A percentile compares a stretch with the other conserved stretches of the same genome.
Conservation (phyloP, 768 basidiomycete genomes). For the Suillus plorans region DNA sequence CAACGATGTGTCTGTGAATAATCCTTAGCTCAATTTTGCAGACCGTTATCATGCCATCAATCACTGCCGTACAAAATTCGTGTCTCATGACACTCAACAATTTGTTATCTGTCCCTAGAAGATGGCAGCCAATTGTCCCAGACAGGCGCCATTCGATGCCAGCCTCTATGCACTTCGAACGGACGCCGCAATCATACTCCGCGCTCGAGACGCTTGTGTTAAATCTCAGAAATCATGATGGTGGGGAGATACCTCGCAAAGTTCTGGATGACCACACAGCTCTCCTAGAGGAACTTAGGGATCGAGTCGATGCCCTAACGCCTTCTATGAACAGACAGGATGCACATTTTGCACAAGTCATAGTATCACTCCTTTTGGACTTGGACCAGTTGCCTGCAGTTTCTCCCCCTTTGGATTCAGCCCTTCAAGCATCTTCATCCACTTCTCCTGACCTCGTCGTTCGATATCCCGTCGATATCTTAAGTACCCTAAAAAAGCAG, state of each 20-base stretch:
- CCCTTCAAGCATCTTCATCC: slow-evolving; percentile 14
- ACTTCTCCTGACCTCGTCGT: slow-evolving; percentile 12
- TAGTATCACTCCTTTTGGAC: slow-evolving; percentile 68
- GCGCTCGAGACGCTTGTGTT: slow-evolving; percentile 62
- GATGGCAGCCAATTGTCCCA: slow-evolving; percentile 4
- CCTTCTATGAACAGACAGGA: slow-evolving; percentile 48
- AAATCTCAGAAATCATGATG: slow-evolving; percentile 55
- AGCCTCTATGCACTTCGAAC: slow-evolving; percentile 25
- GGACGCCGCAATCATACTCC: slow-evolving; percentile 33
- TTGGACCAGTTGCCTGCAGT: slow-evolving; percentile 57
- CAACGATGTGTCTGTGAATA: background rate
- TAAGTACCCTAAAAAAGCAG: slow-evolving; percentile 64
- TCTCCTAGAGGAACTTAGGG: slow-evolving; percentile 59
- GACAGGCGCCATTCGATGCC: slow-evolving; percentile 16
- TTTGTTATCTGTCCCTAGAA: slow-evolving; percentile 52
- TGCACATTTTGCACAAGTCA: slow-evolving; percentile 61
- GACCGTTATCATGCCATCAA: slow-evolving; percentile 70
- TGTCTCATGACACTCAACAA: slow-evolving; percentile 74
- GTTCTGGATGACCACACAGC: slow-evolving; percentile 43
- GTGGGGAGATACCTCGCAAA: slow-evolving; percentile 39
- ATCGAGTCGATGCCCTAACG: slow-evolving; percentile 50
- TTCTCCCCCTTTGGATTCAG: slow-evolving; percentile 17
- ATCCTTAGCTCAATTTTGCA: slow-evolving; percentile 22
- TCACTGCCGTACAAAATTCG: slow-evolving; percentile 68
- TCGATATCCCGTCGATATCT: slow-evolving; percentile 38